These are phyloP conservation scores for Trichosporon inkin DNA, from an alignment of 1,284 basidiomycete species.

Conservation along the genomic window DNA sequence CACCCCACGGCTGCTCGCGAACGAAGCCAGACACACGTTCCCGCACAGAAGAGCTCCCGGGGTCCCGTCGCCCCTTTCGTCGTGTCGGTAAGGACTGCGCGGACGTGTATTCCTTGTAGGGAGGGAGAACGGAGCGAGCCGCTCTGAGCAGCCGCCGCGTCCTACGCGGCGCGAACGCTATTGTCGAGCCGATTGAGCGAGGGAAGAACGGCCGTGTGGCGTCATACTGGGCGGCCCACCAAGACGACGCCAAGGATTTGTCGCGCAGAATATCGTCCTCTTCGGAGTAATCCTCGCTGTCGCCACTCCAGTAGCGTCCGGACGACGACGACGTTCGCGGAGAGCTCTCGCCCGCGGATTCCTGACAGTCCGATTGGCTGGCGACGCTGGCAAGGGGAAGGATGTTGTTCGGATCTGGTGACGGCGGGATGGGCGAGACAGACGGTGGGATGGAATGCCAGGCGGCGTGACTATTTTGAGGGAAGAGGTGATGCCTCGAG, in stretches of 20 bases:
- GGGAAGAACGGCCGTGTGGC: not conserved
- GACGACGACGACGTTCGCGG: not conserved
- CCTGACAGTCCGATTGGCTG: constrained; percentile 2
- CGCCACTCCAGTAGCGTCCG: not conserved
- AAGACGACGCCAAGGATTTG: not conserved
- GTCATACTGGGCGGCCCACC: not conserved
- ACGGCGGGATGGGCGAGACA: not conserved
- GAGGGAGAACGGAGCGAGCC: constrained; percentile 24
- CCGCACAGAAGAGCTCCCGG: not conserved
- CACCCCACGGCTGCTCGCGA: constrained; percentile 6
- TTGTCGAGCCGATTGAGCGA: not conserved
- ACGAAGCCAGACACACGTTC: not conserved
- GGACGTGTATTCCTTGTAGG: constrained; percentile 20
- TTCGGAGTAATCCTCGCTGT: constrained; percentile 3
- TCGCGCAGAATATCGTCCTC: not conserved
- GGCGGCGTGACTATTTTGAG: not conserved
- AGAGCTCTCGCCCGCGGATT: not conserved
- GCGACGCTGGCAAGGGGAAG: constrained; percentile 5
- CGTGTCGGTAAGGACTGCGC: constrained; percentile 27
- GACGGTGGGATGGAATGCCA: not conserved
- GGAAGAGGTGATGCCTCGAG: not conserved
- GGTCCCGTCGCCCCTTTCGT: constrained; percentile 29
- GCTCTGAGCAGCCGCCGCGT: not conserved
- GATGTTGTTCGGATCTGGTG: constrained; percentile 5
- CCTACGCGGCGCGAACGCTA: not conserved